Base-by-base conservation (phyloP, 441 rosid species). In the Aquilaria agallochum region DNA sequence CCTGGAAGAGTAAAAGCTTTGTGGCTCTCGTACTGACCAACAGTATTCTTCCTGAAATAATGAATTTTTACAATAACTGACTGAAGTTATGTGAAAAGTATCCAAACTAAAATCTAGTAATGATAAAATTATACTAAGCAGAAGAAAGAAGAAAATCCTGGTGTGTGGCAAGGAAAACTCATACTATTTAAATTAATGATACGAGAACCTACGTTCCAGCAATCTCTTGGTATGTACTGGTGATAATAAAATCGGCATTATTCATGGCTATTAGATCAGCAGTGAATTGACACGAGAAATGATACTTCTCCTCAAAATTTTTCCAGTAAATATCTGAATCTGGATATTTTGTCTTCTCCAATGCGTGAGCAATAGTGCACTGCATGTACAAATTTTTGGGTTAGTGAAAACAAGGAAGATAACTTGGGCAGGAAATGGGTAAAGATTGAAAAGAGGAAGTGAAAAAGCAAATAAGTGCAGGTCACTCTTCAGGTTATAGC, bases 321-420 rank as follows among this genome's bases (percentile, higher is more conserved):
- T 81, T 91, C 99, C 99, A 91, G 74, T 91, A 95, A 57, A 95
- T 80, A 80, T 95, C 97, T 15, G 99, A 95, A 74, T 95, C 94
- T 52, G 96, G 97, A 79, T 91, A 95, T 75, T 95, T 95, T 6
- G 95, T 91, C 75, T 95, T 91, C 92, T 91, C 97, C 91, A 89
- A 64, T n/a, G 99, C 97, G 76, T 89, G 99, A 4, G 97, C 99
- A 65, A 91, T 94, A 61, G 88, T 94, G 75, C 99, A 94, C 99
- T 94, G 85, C 76, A 78, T 10, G 58, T 47, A 42, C 53, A n/a
- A 65, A 68, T 48, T 62, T 49, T 52, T 34, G 9, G 57, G 53
- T 58, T 52, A 20, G 44, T 53, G 11, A 71, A n/a, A 48, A 53
- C 32, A 55, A 63, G 14, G 53, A 6, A 50, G 53, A 50, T 7